Evolutionary conservation across 768 basidiomycete species (phyloP).

Genomic region (Lactarius sp.): DNA sequence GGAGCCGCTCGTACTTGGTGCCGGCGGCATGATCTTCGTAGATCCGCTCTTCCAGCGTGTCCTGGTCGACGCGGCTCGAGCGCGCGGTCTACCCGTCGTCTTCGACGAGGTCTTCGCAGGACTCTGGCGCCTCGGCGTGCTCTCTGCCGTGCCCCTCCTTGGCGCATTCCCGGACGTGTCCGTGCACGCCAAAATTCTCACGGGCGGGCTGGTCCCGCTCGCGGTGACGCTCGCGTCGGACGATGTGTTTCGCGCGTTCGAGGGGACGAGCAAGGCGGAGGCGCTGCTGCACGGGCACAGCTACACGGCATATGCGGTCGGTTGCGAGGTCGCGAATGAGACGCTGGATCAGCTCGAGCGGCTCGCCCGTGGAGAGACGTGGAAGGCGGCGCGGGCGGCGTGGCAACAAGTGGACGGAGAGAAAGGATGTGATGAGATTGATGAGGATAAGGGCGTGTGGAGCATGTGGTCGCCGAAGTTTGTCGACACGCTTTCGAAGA

Average conservation of each 20-base stretch:
- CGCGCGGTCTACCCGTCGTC: conserved; percentile 78
- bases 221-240: conserved; percentile 79
- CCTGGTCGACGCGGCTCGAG: conserved; percentile 75
- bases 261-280: conserved; percentile 67
- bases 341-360: conserved; percentile 64
- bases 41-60: conserved; percentile 94
- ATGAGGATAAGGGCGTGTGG: conserved; percentile 47
- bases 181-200: conserved; percentile 89
- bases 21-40: conserved; percentile 95
- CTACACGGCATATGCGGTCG: conserved; percentile 91
- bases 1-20: conserved; percentile 91
- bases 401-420: conserved; percentile 49
- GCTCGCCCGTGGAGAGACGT: conserved; percentile 44
- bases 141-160: conserved; percentile 59
- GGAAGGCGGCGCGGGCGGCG: conserved; percentile 51
- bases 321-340: conserved; percentile 86
- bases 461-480: conserved; percentile 85
- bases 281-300: conserved; percentile 93
- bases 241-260: conserved; percentile 76
- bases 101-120: conserved; percentile 97
- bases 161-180: conserved; percentile 80
- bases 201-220: conserved; percentile 86
- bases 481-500: conserved; percentile 53
- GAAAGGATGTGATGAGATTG: conserved; percentile 20
- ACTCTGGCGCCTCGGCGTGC: conserved; percentile 78